A percentile compares a stretch with the other conserved stretches of the same genome.
Evolutionary conservation across 306 rosid genomes (phyloP).

Genomic region (Acacia confusa): DNA sequence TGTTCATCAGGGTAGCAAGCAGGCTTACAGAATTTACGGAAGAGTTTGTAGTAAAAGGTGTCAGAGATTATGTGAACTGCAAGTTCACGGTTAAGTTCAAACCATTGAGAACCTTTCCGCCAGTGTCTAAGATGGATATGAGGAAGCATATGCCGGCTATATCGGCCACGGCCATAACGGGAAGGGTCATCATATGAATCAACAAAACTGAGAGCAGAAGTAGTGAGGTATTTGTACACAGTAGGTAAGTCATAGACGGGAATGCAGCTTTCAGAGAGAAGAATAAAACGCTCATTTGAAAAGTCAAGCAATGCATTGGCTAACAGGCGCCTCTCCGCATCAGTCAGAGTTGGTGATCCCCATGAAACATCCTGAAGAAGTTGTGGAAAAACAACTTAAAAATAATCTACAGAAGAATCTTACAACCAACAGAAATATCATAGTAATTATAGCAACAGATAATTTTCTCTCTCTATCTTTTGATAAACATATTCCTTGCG

Average conservation of each 20-base stretch:
- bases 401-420: neutral
- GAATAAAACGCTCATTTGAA: slow-evolving; percentile 85
- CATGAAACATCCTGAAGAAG: slow-evolving; percentile 68
- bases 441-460: neutral
- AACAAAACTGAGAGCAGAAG: slow-evolving; percentile 69
- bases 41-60: slow-evolving; percentile 57
- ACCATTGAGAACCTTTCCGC: slow-evolving; percentile 98
- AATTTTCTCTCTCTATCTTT: neutral
- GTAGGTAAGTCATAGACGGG: slow-evolving; percentile 79
- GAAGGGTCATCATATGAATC: slow-evolving; percentile 90
- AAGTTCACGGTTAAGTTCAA: slow-evolving; percentile 67
- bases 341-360: slow-evolving; percentile 76
- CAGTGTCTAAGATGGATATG: slow-evolving; percentile 73
- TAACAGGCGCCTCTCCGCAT: slow-evolving; percentile 93
- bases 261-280: slow-evolving; percentile 96
- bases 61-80: slow-evolving; percentile 66
- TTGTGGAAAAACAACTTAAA: neutral
- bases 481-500: neutral
- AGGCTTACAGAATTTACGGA: slow-evolving; percentile 76
- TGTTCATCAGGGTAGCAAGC: slow-evolving; percentile 98
- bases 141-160: slow-evolving; percentile 86
- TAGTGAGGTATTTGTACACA: slow-evolving; percentile 71
- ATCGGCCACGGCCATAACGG: slow-evolving; percentile 94
- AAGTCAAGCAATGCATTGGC: slow-evolving; percentile 87
- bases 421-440: neutral